Evolutionary conservation across 768 basidiomycete genomes (phyloP).

Genomic region (Leccinum subgranulosum): DNA sequence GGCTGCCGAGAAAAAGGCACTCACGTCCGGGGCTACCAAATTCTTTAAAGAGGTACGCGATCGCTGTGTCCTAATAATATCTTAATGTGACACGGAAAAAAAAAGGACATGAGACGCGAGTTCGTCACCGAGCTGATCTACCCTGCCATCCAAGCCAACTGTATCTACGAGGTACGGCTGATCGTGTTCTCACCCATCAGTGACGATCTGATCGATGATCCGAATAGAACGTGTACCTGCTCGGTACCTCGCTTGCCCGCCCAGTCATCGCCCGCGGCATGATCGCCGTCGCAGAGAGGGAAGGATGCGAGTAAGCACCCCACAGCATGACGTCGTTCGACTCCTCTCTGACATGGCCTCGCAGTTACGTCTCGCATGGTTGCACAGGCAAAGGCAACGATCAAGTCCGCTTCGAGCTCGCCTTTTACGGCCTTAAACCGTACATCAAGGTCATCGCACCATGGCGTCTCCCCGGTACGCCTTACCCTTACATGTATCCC

Average conservation of each 20-base stretch:
- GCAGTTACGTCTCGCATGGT: slow-evolving; percentile 92
- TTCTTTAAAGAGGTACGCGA: slow-evolving; percentile 82
- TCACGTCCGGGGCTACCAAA: slow-evolving; percentile 90
- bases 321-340: not conserved
- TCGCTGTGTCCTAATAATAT: not conserved
- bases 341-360: not conserved
- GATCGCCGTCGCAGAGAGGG: slow-evolving; percentile 87
- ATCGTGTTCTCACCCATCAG: not conserved
- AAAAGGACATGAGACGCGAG: slow-evolving; percentile 90
- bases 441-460: not conserved
- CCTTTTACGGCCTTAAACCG: not conserved
- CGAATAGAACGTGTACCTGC: slow-evolving; percentile 85
- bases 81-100: not conserved
- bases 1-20: slow-evolving; percentile 86
- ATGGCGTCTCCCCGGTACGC: not conserved
- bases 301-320: slow-evolving; percentile 87
- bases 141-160: slow-evolving; percentile 97
- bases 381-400: slow-evolving; percentile 56
- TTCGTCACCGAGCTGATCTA: slow-evolving; percentile 97
- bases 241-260: slow-evolving; percentile 96
- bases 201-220: not conserved
- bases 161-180: slow-evolving; percentile 86
- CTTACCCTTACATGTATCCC: not conserved
- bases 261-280: slow-evolving; percentile 99
- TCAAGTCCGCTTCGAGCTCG: not conserved